Evolutionary conservation across 768 basidiomycete species (phyloP).

Genomic region (Tulasnella sp.): DNA sequence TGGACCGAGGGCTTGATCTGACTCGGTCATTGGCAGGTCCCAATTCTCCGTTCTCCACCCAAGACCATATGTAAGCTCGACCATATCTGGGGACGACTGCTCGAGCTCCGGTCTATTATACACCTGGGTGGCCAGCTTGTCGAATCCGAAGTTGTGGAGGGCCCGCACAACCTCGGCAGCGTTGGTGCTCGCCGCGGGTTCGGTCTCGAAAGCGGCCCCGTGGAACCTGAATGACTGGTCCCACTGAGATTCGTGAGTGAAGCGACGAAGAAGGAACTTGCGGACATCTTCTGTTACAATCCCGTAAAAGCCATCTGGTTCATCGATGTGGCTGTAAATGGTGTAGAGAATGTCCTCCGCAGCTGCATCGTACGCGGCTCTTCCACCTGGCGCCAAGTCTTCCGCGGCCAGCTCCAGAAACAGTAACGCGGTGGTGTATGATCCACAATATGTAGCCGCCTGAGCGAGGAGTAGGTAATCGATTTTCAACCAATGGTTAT

Average conservation of each 20-base stretch:
- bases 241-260: conserved; percentile 94
- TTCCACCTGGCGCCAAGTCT: conserved; percentile 39
- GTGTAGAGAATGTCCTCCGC: conserved; percentile 70
- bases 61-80: conserved; percentile 68
- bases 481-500: conserved; percentile 81
- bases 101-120: conserved; percentile 41
- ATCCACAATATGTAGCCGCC: conserved; percentile 74
- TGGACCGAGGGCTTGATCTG: conserved; percentile 39
- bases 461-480: conserved; percentile 72
- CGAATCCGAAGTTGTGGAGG: conserved; percentile 88
- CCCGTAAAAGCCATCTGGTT: conserved; percentile 98
- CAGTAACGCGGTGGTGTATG: conserved; percentile 87
- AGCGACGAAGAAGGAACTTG: conserved; percentile 76
- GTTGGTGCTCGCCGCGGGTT: conserved; percentile 49
- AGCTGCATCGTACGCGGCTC: conserved; percentile 38
- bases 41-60: conserved; percentile 96
- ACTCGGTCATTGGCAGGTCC: conserved; percentile 77
- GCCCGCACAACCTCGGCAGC: conserved; percentile 73
- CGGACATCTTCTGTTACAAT: conserved; percentile 79
- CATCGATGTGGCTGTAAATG: conserved; percentile 93
- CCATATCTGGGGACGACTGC: background rate
- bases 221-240: conserved; percentile 88
- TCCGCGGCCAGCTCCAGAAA: conserved; percentile 79
- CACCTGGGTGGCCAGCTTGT: conserved; percentile 78
- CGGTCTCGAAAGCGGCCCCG: conserved; percentile 79